These are phyloP conservation scores for Cryomyces minteri DNA, from an alignment of 495 filamentous ascomycete species.

Conservation along the genomic window DNA sequence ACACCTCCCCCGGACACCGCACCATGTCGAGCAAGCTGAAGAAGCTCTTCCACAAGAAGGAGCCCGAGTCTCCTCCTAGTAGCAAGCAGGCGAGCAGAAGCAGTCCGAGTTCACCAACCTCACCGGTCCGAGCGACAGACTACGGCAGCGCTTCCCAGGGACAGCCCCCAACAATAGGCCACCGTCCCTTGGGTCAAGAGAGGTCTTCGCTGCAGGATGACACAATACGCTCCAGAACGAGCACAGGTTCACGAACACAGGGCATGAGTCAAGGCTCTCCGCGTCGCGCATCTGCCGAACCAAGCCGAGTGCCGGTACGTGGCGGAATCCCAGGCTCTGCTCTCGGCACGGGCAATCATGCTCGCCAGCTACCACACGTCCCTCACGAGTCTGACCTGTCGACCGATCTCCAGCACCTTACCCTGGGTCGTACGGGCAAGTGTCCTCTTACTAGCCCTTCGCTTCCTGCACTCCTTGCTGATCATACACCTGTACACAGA, in stretches of 20 bases:
- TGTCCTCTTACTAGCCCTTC: not conserved
- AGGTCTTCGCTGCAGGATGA: not conserved
- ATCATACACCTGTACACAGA: not conserved
- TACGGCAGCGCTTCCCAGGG: not conserved
- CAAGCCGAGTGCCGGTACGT: not conserved
- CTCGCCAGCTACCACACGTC: not conserved
- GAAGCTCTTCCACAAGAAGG: not conserved
- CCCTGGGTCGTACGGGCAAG: not conserved
- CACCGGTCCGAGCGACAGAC: not conserved
- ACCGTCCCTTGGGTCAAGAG: not conserved
- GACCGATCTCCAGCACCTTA: not conserved
- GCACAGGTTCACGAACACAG: not conserved
- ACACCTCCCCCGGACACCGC: no score
- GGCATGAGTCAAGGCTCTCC: not conserved
- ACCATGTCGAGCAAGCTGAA: constrained; percentile 1
- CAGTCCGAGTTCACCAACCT: not conserved
- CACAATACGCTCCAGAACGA: not conserved
- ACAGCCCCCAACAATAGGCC: not conserved
- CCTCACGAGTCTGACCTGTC: not conserved
- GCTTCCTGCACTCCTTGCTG: not conserved
- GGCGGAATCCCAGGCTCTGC: not conserved
- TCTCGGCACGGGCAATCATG: not conserved
- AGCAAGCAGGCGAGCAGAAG: not conserved
- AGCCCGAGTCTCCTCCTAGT: not conserved
- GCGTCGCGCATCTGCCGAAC: not conserved